Percentiles rank a stretch among this genome's conserved stretches.
phyloP scores from a whole-genome alignment of 192 early-diverging fungal genomes.

The Coemansia sp. region DNA sequence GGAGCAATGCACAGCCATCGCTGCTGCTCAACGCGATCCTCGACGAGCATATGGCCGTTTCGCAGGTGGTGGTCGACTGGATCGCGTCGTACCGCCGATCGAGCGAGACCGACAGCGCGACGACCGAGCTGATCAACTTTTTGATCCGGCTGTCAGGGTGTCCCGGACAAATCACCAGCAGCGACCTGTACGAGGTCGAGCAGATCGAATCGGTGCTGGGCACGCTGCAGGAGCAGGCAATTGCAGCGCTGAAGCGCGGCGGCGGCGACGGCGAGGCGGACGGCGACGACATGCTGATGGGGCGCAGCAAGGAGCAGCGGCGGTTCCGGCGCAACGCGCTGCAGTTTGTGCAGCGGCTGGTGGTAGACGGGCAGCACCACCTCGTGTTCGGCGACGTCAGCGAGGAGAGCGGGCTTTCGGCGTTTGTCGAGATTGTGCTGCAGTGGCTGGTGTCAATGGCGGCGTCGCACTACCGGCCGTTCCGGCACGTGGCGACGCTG shows the following conservation, averaged over 20 bases:
- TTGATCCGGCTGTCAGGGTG: slow-evolving; percentile 60
- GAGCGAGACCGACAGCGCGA: slow-evolving; percentile 43
- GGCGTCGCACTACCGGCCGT: slow-evolving; percentile 78
- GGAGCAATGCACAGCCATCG: slow-evolving; percentile 3
- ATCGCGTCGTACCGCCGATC: slow-evolving; percentile 60
- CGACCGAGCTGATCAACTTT: slow-evolving; percentile 75
- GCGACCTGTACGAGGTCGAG: slow-evolving; percentile 58
- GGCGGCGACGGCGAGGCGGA: slow-evolving; percentile 24
- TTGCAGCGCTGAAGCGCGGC: slow-evolving; percentile 27
- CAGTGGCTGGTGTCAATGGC: slow-evolving; percentile 68
- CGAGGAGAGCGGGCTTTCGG: slow-evolving; percentile 30
- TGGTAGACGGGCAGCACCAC: slow-evolving; percentile 59
- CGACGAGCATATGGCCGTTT: slow-evolving; percentile 55
- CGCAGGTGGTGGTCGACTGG: slow-evolving; percentile 69
- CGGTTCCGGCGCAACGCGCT: slow-evolving; percentile 65
- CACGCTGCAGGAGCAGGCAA: slow-evolving; percentile 52
- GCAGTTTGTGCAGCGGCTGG: slow-evolving; percentile 62
- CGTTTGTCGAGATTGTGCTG: slow-evolving; percentile 59
- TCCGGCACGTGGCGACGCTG: slow-evolving; percentile 85
- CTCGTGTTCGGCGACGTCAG: slow-evolving; percentile 59
- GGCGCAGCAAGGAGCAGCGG: slow-evolving; percentile 62
- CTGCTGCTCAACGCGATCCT: slow-evolving; percentile 49
- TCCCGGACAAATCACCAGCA: slow-evolving; percentile 40
- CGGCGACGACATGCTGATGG: slow-evolving; percentile 76
- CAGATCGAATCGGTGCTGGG: slow-evolving; percentile 54